Evolutionary conservation across 106 monocot genomes (phyloP).

Genomic region (Chionographis japonica): DNA sequence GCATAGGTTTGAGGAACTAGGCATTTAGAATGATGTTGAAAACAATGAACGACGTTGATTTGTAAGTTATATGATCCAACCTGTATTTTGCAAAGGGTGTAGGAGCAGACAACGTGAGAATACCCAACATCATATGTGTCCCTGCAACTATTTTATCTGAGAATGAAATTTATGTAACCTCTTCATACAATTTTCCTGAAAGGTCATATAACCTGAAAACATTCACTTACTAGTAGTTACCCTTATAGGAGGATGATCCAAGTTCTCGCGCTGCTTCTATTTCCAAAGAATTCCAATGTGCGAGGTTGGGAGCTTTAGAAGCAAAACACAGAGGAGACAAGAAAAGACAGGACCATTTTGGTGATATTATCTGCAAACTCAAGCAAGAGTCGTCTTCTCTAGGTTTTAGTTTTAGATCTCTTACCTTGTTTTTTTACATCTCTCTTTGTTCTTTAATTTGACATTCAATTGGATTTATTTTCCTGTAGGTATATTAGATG

Average conservation of each 20-base stretch:
- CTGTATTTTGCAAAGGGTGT: too few relatives aligned
- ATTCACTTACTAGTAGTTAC: neutral
- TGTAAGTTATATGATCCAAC: too few relatives aligned
- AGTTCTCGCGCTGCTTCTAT: constrained; percentile 37
- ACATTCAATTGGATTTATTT: constrained; percentile 5
- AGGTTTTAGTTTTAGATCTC: constrained; percentile 31
- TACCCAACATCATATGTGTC: too few relatives aligned
- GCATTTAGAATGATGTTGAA: too few relatives aligned
- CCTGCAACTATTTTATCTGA: too few relatives aligned
- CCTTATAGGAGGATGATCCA: constrained; percentile 45
- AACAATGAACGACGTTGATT: too few relatives aligned
- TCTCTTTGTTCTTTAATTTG: constrained; percentile 6
- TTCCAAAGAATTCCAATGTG: constrained; percentile 54
- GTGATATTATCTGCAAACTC: constrained; percentile 47
- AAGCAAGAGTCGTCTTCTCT: constrained; percentile 53
- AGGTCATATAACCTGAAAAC: neutral
- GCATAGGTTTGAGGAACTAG: too few relatives aligned
- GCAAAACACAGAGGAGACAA: constrained; percentile 71
- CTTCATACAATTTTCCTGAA: too few relatives aligned
- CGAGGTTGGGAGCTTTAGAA: constrained; percentile 58
- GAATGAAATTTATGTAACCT: too few relatives aligned
- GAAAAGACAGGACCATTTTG: constrained; percentile 51
- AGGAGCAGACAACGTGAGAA: too few relatives aligned
- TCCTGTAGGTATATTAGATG: constrained; percentile 60
- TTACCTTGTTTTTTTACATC: neutral